Conservation (phyloP, 208 protist genomes). For the Leishmania aethiopica region DNA sequence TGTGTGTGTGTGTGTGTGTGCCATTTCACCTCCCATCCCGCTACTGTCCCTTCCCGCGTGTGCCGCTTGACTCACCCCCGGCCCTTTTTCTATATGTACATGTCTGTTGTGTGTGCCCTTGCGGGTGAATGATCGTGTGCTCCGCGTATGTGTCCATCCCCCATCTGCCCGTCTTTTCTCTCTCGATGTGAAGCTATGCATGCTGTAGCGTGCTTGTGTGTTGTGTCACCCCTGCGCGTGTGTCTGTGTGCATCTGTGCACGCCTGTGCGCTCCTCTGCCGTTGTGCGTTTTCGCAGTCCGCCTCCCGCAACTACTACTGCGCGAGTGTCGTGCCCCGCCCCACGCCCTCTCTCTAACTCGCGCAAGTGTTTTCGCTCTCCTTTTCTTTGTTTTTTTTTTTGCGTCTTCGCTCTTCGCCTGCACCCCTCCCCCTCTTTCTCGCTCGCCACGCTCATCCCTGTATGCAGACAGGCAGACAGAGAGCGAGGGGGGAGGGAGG, state of each 20-base stretch:
- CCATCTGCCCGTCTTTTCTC: background rate
- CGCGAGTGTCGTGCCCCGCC: background rate
- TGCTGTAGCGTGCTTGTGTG: background rate
- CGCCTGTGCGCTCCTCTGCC: too few relatives aligned
- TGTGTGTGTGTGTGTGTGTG: background rate
- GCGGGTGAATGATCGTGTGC: background rate
- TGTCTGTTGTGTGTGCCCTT: background rate
- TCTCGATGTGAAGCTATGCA: background rate
- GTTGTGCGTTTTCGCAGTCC: background rate
- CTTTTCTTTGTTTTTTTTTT: background rate
- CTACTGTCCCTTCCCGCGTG: background rate
- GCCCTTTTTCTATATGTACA: background rate
- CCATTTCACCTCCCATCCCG: too few relatives aligned
- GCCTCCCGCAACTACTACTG: too few relatives aligned
- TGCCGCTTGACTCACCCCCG: background rate
- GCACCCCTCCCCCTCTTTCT: background rate
- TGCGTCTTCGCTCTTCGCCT: background rate
- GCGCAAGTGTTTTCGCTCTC: too few relatives aligned
- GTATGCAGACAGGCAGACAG: background rate
- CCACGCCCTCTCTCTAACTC: background rate
- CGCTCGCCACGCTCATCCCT: background rate
- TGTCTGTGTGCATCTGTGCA: background rate
- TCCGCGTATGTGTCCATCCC: background rate
- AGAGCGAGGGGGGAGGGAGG: background rate
- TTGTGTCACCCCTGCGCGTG: background rate